Evolutionary conservation across 2,329 filamentous ascomycete genomes (phyloP).

Genomic region (Paraphoma sp.): DNA sequence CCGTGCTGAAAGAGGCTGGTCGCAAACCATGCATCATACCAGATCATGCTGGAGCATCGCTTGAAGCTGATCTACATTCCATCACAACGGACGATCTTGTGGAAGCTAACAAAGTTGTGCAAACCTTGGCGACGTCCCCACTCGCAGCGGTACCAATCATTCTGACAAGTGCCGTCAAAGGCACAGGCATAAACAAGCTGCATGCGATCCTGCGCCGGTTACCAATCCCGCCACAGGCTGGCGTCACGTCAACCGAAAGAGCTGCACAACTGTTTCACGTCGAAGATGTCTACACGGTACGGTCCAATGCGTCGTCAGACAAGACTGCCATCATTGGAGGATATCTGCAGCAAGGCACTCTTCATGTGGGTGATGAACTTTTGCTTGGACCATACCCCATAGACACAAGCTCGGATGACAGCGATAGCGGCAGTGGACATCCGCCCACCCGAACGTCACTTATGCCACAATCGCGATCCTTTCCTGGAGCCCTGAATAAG

Average conservation of each 20-base stretch:
- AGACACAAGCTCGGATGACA: conserved; percentile 42
- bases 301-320: conserved; percentile 52
- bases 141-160: conserved; percentile 76
- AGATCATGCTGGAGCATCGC: conserved; percentile 28
- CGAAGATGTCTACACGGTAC: conserved; percentile 79
- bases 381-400: conserved; percentile 73
- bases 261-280: conserved; percentile 80
- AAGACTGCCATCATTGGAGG: conserved; percentile 75
- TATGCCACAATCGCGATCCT: conserved; percentile 54
- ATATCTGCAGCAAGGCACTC: conserved; percentile 76
- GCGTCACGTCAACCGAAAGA: conserved; percentile 44
- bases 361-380: conserved; percentile 80
- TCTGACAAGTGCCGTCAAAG: conserved; percentile 85
- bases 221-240: conserved; percentile 61
- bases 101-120: conserved; percentile 65
- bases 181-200: conserved; percentile 78
- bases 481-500: conserved; percentile 53
- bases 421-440: conserved; percentile 43
- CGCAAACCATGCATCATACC: conserved; percentile 74
- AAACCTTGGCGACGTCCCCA: conserved; percentile 55
- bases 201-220: conserved; percentile 82
- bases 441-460: conserved; percentile 26
- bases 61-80: conserved; percentile 56
- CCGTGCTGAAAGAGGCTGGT: conserved; percentile 76
- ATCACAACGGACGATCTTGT: conserved; percentile 64